phyloP scores from a whole-genome alignment of 2,329 filamentous ascomycete genomes.

The Neospermospora avenae region DNA sequence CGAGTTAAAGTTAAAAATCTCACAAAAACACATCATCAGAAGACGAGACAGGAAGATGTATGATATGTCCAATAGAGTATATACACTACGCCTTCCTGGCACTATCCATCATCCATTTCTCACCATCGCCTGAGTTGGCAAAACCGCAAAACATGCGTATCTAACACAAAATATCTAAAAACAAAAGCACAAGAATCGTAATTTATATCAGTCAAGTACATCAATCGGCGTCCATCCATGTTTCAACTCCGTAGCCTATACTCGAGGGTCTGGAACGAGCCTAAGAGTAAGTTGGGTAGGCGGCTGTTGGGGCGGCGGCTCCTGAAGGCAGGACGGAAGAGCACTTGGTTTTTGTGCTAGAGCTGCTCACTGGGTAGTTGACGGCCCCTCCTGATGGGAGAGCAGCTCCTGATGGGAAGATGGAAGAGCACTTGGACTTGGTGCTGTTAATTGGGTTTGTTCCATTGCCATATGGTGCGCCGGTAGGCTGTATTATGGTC shows the following conservation, averaged over 20 bases:
- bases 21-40: not conserved
- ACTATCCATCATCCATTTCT: not conserved
- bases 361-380: too few relatives aligned
- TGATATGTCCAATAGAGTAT: slow-evolving; percentile 2
- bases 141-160: not conserved
- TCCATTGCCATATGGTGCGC: slow-evolving; percentile 28
- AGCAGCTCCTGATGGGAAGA: slow-evolving; percentile 26
- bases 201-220: not conserved
- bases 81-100: not conserved
- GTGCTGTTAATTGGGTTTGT: slow-evolving; percentile 12
- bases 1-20: not conserved
- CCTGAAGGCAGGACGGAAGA: too few relatives aligned
- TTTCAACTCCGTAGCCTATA: too few relatives aligned
- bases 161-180: not conserved
- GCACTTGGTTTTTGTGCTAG: too few relatives aligned
- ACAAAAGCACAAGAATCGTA: not conserved
- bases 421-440: slow-evolving; percentile 25
- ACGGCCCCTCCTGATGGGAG: slow-evolving; percentile 12
- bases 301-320: too few relatives aligned
- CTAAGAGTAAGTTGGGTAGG: not conserved
- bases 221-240: not conserved
- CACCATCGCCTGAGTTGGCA: not conserved
- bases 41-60: not conserved
- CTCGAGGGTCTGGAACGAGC: too few relatives aligned
- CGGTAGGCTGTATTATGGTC: slow-evolving; percentile 9